These are phyloP conservation scores for Sonneratia alba DNA, from an alignment of 345 rosid genomes.

Conservation along the genomic window DNA sequence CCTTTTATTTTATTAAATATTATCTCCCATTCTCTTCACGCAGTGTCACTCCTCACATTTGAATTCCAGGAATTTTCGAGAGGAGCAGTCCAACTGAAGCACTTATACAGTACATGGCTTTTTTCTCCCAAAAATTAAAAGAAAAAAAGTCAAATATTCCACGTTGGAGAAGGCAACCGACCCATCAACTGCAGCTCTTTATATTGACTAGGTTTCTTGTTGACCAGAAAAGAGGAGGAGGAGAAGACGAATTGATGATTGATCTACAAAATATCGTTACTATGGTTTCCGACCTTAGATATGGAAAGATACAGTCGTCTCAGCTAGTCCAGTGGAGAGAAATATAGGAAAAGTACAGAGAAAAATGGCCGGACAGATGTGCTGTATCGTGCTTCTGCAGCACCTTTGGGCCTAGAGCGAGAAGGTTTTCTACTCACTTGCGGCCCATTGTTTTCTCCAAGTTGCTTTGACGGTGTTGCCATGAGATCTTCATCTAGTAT, in stretches of 20 bases:
- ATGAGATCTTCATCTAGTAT: neutral
- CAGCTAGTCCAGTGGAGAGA: too few relatives aligned
- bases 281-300: neutral
- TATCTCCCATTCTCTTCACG: too few relatives aligned
- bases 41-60: too few relatives aligned
- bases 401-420: neutral
- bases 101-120: too few relatives aligned
- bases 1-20: too few relatives aligned
- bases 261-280: neutral
- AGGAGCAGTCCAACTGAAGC: too few relatives aligned
- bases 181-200: neutral
- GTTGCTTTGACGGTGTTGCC: neutral
- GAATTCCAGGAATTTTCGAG: too few relatives aligned
- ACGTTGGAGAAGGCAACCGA: too few relatives aligned
- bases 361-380: neutral
- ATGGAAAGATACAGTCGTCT: neutral
- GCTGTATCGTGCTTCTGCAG: neutral
- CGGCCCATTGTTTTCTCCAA: neutral
- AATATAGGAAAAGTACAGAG: neutral
- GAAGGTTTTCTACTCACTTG: neutral
- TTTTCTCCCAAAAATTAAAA: too few relatives aligned
- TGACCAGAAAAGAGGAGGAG: neutral
- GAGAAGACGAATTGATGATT: neutral
- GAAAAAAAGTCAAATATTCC: too few relatives aligned
- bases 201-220: neutral